These are phyloP conservation scores for Crotalaria pallida DNA, from an alignment of 306 rosid species.

Conservation along the genomic window DNA sequence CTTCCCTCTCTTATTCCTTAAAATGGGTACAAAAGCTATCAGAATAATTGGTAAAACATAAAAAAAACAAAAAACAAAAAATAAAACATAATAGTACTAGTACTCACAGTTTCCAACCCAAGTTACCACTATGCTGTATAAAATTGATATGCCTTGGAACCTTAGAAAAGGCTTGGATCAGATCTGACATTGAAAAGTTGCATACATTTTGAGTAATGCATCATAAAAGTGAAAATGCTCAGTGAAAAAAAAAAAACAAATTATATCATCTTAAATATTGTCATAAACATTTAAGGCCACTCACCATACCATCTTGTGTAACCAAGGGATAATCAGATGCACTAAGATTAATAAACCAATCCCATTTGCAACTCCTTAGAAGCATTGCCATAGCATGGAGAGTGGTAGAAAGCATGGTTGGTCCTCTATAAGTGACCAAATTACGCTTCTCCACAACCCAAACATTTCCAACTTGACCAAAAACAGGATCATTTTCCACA, in stretches of 20 bases:
- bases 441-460: slow-evolving; percentile 75
- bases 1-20: slow-evolving; percentile 84
- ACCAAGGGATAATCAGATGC: slow-evolving; percentile 92
- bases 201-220: not conserved
- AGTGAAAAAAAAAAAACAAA: not conserved
- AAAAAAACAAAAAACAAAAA: too few species aligned
- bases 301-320: slow-evolving; percentile 99
- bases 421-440: slow-evolving; percentile 88
- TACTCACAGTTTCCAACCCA: slow-evolving; percentile 87
- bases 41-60: not conserved
- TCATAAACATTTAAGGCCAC: slow-evolving; percentile 32
- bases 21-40: slow-evolving; percentile 1
- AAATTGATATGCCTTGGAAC: slow-evolving; percentile 75
- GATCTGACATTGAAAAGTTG: slow-evolving; percentile 44
- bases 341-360: slow-evolving; percentile 93
- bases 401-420: slow-evolving; percentile 93
- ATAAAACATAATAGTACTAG: not conserved
- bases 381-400: slow-evolving; percentile 82
- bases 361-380: slow-evolving; percentile 61
- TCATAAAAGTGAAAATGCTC: not conserved
- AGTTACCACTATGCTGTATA: slow-evolving; percentile 69
- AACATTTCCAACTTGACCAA: slow-evolving; percentile 63
- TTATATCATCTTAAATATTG: not conserved
- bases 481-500: slow-evolving; percentile 53
- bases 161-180: slow-evolving; percentile 68